Conservation (phyloP, 2,329 filamentous ascomycete species). For the Hymenoscyphus fructigenus region DNA sequence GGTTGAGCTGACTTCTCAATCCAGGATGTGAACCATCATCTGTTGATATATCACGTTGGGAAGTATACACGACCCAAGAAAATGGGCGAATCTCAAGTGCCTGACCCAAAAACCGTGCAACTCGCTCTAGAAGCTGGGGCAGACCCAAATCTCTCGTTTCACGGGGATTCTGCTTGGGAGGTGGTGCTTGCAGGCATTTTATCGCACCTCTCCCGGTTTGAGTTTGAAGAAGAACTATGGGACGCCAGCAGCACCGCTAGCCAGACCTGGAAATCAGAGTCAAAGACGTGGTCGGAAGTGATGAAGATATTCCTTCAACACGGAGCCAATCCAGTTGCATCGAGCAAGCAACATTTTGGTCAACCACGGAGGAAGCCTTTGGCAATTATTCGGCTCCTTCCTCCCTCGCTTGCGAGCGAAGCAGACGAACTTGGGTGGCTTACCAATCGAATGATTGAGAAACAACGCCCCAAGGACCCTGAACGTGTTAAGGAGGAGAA, state of each 20-base stretch:
- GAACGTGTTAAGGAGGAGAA: background rate
- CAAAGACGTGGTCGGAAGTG: background rate
- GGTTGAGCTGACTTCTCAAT: background rate
- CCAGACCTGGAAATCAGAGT: conserved; percentile 1
- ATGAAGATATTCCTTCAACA: conserved; percentile 7
- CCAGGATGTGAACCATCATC: conserved; percentile 11
- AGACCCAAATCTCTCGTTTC: conserved; percentile 7
- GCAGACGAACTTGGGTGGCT: background rate
- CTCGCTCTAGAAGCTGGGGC: conserved; percentile 3
- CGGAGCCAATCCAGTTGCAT: background rate
- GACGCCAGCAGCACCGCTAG: background rate
- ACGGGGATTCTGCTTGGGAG: conserved; percentile 9
- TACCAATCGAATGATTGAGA: background rate
- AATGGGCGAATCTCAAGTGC: conserved; percentile 5
- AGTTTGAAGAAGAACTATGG: conserved; percentile 5
- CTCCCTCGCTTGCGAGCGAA: conserved; percentile 1
- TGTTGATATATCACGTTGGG: conserved; percentile 7
- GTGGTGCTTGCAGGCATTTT: conserved; percentile 7
- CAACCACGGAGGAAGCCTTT: background rate
- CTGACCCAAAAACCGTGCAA: conserved; percentile 6
- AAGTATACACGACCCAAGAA: conserved; percentile 6
- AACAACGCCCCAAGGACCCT: background rate
- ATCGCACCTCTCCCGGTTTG: conserved; percentile 3
- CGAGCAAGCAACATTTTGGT: conserved; percentile 10
- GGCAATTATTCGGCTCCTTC: conserved; percentile 6